Percentiles rank a stretch among this genome's conserved stretches.
phyloP scores from a whole-genome alignment of 1,284 basidiomycete species.

The Ustilago curta region DNA sequence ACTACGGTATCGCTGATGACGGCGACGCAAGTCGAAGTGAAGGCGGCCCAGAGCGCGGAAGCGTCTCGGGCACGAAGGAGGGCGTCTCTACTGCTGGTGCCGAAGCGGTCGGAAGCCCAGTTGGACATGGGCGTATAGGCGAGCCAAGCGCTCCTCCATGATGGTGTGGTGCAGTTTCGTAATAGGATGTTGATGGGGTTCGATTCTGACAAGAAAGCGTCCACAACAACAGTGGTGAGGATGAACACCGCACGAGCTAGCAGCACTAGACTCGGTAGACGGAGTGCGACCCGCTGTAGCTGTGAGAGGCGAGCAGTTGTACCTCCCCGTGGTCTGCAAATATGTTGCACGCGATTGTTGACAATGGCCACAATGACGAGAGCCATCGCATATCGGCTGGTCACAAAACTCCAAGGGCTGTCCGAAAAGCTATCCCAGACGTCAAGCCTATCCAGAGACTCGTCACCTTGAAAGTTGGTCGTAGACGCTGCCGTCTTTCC shows the following conservation, averaged over 20 bases:
- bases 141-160: constrained; percentile 51
- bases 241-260: constrained; percentile 46
- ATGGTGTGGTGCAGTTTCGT: constrained; percentile 7
- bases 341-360: constrained; percentile 64
- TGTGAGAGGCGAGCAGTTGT: constrained; percentile 37
- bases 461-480: constrained; percentile 10
- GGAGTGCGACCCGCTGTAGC: constrained; percentile 45
- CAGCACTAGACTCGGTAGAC: constrained; percentile 54
- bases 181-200: constrained; percentile 21
- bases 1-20: constrained; percentile 47
- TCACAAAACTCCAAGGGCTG: constrained; percentile 59
- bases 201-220: constrained; percentile 32
- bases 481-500: constrained; percentile 7
- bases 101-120: constrained; percentile 41
- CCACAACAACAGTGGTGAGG: constrained; percentile 40
- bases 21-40: constrained; percentile 45
- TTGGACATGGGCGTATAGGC: constrained; percentile 28
- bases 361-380: constrained; percentile 57
- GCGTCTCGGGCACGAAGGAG: constrained; percentile 44
- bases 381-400: constrained; percentile 57
- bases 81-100: constrained; percentile 33
- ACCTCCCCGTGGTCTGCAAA: constrained; percentile 60
- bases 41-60: constrained; percentile 47
- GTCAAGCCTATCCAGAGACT: constrained; percentile 19
- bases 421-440: constrained; percentile 47